Base-by-base conservation (phyloP, 805 yeast species). In the Wickerhamiella parazyma region DNA sequence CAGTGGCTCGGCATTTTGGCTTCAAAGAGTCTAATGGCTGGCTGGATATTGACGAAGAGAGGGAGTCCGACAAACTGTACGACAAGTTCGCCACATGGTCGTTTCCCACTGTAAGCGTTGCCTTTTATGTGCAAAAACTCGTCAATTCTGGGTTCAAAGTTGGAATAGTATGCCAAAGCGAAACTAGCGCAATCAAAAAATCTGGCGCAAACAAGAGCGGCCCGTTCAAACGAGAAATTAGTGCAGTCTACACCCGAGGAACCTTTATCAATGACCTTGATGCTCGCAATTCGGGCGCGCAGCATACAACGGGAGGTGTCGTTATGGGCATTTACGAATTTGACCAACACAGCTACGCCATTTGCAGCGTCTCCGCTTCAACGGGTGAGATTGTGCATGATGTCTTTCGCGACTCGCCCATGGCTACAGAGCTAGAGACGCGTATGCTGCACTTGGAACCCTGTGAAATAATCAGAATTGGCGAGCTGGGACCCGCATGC, bases 81-180 rank as follows among this genome's bases (percentile, higher is more conserved):
- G 71, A 71, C 40, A 70, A 72, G 45, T 78, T 83, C 53, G 89
- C 95, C 0, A 81, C 83, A 54, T 80, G 94, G 48, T 78, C 91
- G 6, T 80, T 91, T 26, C 97, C 96, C 1, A 81, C 80, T 41
- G 73, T 66, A 22, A 65, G 91, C 46, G 65, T 91, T 11, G 80
- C 80, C 51, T 69, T 80, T 24, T 89, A 89, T 58, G 62, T 87
- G 29, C 81, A 80, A 57, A 68, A 89, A 47, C 63, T 89, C 14
- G 67, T 91, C 3, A 72, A 71, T 33, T 67, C 66, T 44, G 95
- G 95, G 0, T 64, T 74, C 47, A 87, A 81, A 56, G 84, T 91
- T 3, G 97, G 93, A 0, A 75, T 91, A 1, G 91, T 87, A 0
- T 79, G 80, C 54, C 97, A 91, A 55, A 64, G 73, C 4, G 96